Base-by-base conservation (phyloP, 2,329 filamentous ascomycete genomes). In the Colletotrichum phormii region DNA sequence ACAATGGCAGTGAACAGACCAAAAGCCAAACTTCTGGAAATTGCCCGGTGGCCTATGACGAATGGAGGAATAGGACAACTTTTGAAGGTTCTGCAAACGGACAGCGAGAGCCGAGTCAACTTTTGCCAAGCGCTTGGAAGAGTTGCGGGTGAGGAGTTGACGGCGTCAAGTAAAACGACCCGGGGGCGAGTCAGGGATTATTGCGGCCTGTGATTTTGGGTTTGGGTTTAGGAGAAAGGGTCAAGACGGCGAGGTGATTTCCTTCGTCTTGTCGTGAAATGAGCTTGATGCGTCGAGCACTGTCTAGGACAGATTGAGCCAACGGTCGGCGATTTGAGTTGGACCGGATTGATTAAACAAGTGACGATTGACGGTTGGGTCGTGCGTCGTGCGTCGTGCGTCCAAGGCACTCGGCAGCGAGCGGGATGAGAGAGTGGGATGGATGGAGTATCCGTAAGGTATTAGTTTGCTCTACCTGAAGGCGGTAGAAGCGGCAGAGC, bases 51-150 rank as follows among this genome's bases (percentile, higher is more conserved):
- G 35, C 58, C 59, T 64, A 57, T 69, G 70, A 70, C 70, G 66
- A 60, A 72, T 70, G 35, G 66, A 72, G 70, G 9, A 72, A 55
- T 59, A 46, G 42, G 54, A 53, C 55, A 46, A 51, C 26, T 64
- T 70, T 70, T 60, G 60, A 57, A 70, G 46, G 57, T 58, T 49
- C 71, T 73, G 71, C 71, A 73, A 73, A 66, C 71, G 71, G 71
- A 71, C 24, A n/a, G 24, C 15, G 42, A 49, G 33, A 53, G 31
- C 49, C 62, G 57, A 62, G 71, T 67, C 71, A 58, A 60, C 57
- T 15, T 15, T 31, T 31, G 61, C 61, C 67, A 66, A 64, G 70
- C 46, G 49, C 31, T 71, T 54, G 15, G 49, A 37, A 37, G 58
- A 31, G 55, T 63, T 67, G 67, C 60, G 58, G 55, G 35, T 67